Conservation (phyloP, 441 rosid species). For the Gossypium gossypioides region DNA sequence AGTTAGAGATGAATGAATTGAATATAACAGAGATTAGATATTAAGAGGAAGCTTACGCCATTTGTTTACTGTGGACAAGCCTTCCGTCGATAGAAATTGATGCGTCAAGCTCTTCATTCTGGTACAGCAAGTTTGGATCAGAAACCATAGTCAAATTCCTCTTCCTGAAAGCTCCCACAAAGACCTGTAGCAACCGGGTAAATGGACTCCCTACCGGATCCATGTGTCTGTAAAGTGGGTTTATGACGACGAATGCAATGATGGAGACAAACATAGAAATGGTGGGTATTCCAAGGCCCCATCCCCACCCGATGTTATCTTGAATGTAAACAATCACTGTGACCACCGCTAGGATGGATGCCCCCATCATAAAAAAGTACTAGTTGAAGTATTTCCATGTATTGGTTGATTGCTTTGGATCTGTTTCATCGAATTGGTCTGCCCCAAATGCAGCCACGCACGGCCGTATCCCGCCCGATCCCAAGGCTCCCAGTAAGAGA, state of each 20-base stretch:
- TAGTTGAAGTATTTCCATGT: conserved; percentile 88
- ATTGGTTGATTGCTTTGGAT: conserved; percentile 59
- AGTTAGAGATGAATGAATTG: neutral
- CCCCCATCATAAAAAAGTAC: conserved; percentile 89
- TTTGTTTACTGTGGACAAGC: conserved; percentile 54
- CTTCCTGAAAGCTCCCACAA: conserved; percentile 60
- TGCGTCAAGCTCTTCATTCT: conserved; percentile 59
- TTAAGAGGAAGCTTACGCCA: conserved; percentile 34
- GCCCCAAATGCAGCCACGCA: conserved; percentile 95
- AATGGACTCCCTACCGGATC: conserved; percentile 82
- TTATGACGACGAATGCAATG: conserved; percentile 43
- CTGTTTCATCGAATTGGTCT: conserved; percentile 80
- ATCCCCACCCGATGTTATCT: conserved; percentile 82
- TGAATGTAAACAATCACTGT: conserved; percentile 79
- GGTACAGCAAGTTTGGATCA: conserved; percentile 45
- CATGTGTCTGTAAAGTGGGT: conserved; percentile 60
- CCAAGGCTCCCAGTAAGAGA: conserved; percentile 66
- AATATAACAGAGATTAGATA: neutral
- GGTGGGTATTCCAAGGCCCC: conserved; percentile 85
- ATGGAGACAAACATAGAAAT: conserved; percentile 65
- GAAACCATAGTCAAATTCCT: conserved; percentile 40
- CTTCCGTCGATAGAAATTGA: conserved; percentile 59
- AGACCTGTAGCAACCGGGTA: conserved; percentile 69
- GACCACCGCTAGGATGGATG: conserved; percentile 55
- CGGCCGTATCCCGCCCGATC: conserved; percentile 93